Conservation (phyloP, 2,329 filamentous ascomycete species). For the Biscogniauxia marginata region DNA sequence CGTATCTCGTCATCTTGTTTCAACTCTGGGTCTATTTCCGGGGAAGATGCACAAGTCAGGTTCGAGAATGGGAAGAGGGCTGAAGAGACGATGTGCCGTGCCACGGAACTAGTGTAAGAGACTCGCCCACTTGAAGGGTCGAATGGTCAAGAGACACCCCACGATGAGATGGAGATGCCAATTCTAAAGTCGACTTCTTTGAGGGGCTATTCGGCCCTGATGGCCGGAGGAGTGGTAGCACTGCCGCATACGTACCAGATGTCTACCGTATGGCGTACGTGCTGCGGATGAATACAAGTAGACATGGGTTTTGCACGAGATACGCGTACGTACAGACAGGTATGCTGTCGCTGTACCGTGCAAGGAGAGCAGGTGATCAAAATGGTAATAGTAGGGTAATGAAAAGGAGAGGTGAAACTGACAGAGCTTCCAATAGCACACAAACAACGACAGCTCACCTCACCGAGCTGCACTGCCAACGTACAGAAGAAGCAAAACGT, state of each 20-base stretch:
- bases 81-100: not conserved
- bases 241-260: not conserved
- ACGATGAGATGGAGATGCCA: not conserved
- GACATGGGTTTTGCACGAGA: not conserved
- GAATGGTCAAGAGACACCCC: not conserved
- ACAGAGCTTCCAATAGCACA: not conserved
- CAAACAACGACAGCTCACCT: not conserved
- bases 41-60: constrained; percentile 1
- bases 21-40: constrained; percentile 19
- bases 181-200: not conserved
- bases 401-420: not conserved
- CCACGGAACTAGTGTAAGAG: not conserved
- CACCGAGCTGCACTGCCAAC: not conserved
- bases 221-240: not conserved
- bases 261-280: not conserved
- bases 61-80: not conserved
- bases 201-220: not conserved
- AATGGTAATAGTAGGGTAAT: not conserved
- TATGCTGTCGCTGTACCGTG: not conserved
- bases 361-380: not conserved
- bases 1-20: constrained; percentile 22
- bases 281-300: not conserved
- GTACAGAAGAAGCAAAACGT: not conserved
- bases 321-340: too few species aligned
- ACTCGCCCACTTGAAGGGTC: not conserved